A percentile compares a stretch with the other conserved stretches of the same genome.
Evolutionary conservation across 2,329 filamentous ascomycete species (phyloP).

Genomic region (Fusarium torulosum): DNA sequence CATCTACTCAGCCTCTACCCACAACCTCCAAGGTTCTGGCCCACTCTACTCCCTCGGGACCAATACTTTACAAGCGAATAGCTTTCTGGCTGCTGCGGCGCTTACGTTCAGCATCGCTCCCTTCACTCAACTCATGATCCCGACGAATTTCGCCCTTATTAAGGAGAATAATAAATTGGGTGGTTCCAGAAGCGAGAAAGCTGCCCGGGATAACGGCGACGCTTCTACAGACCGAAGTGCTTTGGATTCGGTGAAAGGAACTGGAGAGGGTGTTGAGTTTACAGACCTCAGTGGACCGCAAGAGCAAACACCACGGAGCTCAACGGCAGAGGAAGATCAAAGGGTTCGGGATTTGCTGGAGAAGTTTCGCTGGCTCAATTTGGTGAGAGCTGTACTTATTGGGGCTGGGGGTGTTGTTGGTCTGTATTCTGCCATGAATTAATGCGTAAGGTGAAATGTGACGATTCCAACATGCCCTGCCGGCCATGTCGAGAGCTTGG

Average conservation of each 20-base stretch:
- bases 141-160: slow-evolving; percentile 11
- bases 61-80: background rate
- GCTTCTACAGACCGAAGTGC: background rate
- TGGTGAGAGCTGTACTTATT: background rate
- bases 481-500: too few species aligned
- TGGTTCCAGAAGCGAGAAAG: background rate
- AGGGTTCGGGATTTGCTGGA: background rate
- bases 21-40: rapidly evolving
- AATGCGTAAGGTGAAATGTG: too few species aligned
- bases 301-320: background rate
- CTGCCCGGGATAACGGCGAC: background rate
- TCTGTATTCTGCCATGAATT: background rate
- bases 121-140: slow-evolving; percentile 11
- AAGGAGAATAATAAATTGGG: background rate
- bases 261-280: background rate
- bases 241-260: slow-evolving; percentile 2
- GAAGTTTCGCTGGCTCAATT: slow-evolving; percentile 12
- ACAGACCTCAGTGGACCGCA: background rate
- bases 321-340: background rate
- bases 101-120: slow-evolving; percentile 10
- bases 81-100: background rate
- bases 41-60: background rate
- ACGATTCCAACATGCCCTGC: too few species aligned
- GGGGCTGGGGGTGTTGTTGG: slow-evolving; percentile 13
- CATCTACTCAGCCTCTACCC: background rate